A percentile compares a stretch with the other conserved stretches of the same genome.
phyloP scores from a whole-genome alignment of 306 rosid species.

The Psophocarpus tetragonolobus region DNA sequence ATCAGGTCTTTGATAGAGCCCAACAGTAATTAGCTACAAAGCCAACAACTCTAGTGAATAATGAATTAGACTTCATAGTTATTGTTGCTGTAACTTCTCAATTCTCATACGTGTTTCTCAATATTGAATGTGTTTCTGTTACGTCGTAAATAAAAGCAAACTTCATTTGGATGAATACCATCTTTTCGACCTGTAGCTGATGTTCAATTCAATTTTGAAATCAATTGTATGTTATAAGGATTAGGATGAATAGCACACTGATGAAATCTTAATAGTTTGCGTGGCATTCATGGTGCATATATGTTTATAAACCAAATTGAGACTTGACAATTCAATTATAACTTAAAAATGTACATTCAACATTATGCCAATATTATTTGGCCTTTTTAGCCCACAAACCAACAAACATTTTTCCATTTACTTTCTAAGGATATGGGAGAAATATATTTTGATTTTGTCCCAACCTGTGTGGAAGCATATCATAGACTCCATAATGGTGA shows the following conservation, averaged over 20 bases:
- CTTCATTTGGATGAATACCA: slow-evolving; percentile 12
- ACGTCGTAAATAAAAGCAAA: slow-evolving; percentile 3
- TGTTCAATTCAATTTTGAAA: slow-evolving; percentile 9
- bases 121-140: not conserved
- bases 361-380: slow-evolving; percentile 5
- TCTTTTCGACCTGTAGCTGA: not conserved
- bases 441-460: slow-evolving; percentile 17
- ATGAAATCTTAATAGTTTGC: not conserved
- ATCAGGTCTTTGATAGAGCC: not conserved
- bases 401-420: not conserved
- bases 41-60: not conserved
- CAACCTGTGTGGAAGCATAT: slow-evolving; percentile 85
- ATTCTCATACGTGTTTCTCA: slow-evolving; percentile 5
- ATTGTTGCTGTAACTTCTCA: slow-evolving; percentile 8
- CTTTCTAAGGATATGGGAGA: slow-evolving; percentile 12
- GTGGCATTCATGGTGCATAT: not conserved
- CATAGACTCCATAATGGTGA: slow-evolving; percentile 77
- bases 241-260: slow-evolving; percentile 1
- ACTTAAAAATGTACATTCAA: not conserved
- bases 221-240: not conserved
- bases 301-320: slow-evolving; percentile 17
- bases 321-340: slow-evolving; percentile 1
- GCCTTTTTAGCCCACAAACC: slow-evolving; percentile 13
- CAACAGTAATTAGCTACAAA: not conserved
- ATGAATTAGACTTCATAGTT: not conserved